Conservation (phyloP, 164 flowering plant species). For the Akebia trifoliata region DNA sequence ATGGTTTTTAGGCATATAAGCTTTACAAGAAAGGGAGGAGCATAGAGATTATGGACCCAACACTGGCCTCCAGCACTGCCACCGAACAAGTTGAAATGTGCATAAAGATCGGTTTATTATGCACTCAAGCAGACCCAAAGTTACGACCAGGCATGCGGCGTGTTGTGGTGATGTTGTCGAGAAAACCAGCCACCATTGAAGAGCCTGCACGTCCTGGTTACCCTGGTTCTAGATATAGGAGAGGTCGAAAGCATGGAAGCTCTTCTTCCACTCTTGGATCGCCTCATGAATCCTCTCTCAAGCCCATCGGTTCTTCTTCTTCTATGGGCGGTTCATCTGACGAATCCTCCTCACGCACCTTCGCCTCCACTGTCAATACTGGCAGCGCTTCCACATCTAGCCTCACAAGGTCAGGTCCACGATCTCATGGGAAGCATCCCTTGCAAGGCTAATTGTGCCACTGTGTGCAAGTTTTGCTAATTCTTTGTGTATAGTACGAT, state of each 20-base stretch:
- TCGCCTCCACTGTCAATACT: constrained; percentile 27
- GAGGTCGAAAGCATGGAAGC: constrained; percentile 17
- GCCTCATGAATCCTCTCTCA: constrained; percentile 20
- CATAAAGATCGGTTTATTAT: constrained; percentile 68
- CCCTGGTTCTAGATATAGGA: constrained; percentile 52
- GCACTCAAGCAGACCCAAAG: constrained; percentile 70
- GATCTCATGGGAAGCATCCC: constrained; percentile 45
- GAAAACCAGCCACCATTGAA: constrained; percentile 50
- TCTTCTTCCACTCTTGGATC: constrained; percentile 29
- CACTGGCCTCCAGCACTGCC: constrained; percentile 35
- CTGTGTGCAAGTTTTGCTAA: not conserved
- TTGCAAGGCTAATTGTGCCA: constrained; percentile 20
- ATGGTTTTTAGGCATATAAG: constrained; percentile 57
- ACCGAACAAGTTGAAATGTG: constrained; percentile 59
- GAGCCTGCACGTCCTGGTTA: constrained; percentile 75
- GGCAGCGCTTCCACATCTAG: constrained; percentile 23
- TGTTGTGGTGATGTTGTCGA: constrained; percentile 56
- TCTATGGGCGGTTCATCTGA: constrained; percentile 33
- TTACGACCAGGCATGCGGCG: constrained; percentile 68
- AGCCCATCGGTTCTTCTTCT: constrained; percentile 18
- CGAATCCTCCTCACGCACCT: constrained; percentile 17
- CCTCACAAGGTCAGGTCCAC: constrained; percentile 20
- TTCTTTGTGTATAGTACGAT: constrained; percentile 13
- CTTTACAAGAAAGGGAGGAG: constrained; percentile 55
- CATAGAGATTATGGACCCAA: constrained; percentile 65